Base-by-base conservation (phyloP, 179 eudicot species). In the Carnegiea gigantea region DNA sequence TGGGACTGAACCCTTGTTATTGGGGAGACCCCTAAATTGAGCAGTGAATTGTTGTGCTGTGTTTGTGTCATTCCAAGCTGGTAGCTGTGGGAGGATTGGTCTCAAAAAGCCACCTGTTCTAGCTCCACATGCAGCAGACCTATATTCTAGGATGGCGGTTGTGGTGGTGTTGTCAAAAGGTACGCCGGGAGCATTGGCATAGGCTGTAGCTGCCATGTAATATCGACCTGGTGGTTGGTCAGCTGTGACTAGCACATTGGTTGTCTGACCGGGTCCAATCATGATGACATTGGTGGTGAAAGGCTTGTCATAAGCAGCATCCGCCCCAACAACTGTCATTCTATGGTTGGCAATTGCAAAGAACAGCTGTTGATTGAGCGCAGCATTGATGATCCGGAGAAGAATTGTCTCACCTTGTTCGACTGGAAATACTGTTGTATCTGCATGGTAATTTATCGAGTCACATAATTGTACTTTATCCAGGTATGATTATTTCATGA, bases 251-350 rank as follows among this genome's bases (percentile, higher is more conserved):
- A 95, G 92, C 57, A 93, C 94, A 76, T 89, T 84, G 4, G 98
- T 95, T 28, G 98, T 95, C 79, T 95, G 98, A 23, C 93, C 98
- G 0, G 98, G 98, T 26, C 94, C 98, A n/a, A 95, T 79, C 95
- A 93, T 91, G 60, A 95, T 80, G 76, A 90, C 91, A 59, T 82
- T 83, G 79, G 94, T 91, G 4, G 92, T 80, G 80, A 92, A 95
- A 59, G 92, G 97, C 86, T 91, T 92, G 84, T 82, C 86, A 84
- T 95, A 95, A 60, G 89, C 78, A 17, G 93, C 98, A 74, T 95
- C 98, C 12, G 91, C 89, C 20, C 86, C 97, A 18, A 95, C 97
- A 14, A 95, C 97, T 0, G 91, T 93, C 79, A 95, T 90, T 71
- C 36, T 75, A 89, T 95, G 98, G 89, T 93, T 93, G 78, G 92